Conservation (phyloP, 345 rosid genomes). For the Citrus sp. region DNA sequence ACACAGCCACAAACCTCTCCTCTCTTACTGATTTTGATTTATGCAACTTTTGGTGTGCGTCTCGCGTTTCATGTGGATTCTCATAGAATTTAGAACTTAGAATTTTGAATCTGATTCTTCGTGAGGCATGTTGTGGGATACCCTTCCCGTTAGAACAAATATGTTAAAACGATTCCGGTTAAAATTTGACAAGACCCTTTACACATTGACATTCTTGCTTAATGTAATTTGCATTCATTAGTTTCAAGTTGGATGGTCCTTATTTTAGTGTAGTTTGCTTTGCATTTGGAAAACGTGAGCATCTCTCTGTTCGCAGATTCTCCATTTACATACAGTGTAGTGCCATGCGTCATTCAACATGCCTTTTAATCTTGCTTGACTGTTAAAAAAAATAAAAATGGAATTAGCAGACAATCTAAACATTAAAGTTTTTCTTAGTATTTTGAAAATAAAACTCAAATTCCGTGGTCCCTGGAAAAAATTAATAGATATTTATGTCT, state of each 20-base stretch:
- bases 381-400: background rate
- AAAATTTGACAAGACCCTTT: background rate
- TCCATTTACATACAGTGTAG: background rate
- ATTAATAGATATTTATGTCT: no score
- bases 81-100: background rate
- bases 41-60: background rate
- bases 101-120: constrained; percentile 8
- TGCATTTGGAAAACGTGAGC: background rate
- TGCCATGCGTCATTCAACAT: background rate
- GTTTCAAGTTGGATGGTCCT: background rate
- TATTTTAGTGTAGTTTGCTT: background rate
- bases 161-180: background rate
- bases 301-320: background rate
- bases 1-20: no score
- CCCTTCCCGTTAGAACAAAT: background rate
- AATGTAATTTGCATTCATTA: background rate
- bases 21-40: background rate
- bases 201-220: background rate
- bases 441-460: background rate
- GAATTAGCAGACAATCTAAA: background rate
- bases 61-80: background rate
- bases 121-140: background rate
- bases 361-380: background rate
- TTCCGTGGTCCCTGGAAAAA: background rate
- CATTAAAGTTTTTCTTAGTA: background rate